These are phyloP conservation scores for Ascochyta pisi DNA, from an alignment of 2,329 filamentous ascomycete species.

Conservation along the genomic window DNA sequence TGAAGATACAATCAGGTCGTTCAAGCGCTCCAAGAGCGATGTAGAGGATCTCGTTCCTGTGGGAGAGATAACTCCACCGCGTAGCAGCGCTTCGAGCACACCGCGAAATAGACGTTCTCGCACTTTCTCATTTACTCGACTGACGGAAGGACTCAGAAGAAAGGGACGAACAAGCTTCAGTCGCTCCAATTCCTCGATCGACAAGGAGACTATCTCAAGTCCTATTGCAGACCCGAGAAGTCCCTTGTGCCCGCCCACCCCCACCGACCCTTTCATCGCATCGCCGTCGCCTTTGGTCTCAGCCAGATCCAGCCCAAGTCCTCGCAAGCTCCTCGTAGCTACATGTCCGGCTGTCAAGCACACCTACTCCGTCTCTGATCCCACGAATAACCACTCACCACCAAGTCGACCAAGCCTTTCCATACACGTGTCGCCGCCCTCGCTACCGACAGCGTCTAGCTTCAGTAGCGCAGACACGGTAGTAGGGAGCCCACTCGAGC, in stretches of 20 bases:
- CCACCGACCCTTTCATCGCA: slow-evolving; percentile 8
- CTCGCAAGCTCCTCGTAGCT: neutral
- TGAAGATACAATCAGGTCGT: slow-evolving; percentile 24
- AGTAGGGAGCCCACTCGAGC: slow-evolving; percentile 30
- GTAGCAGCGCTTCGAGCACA: slow-evolving; percentile 14
- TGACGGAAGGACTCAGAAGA: slow-evolving; percentile 36
- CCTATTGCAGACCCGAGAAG: slow-evolving; percentile 30
- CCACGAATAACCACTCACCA: slow-evolving; percentile 25
- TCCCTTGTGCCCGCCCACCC: slow-evolving; percentile 24
- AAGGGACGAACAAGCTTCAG: slow-evolving; percentile 24
- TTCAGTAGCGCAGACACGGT: slow-evolving; percentile 23
- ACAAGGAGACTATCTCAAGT: slow-evolving; percentile 35
- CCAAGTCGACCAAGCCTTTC: slow-evolving; percentile 9
- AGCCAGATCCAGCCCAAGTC: slow-evolving; percentile 6
- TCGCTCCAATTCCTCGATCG: slow-evolving; percentile 26
- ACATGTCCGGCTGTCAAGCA: slow-evolving; percentile 13
- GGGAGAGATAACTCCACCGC: slow-evolving; percentile 24
- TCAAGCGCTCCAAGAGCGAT: slow-evolving; percentile 38
- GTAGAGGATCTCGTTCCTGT: slow-evolving; percentile 25
- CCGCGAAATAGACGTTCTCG: slow-evolving; percentile 21
- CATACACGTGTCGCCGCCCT: slow-evolving; percentile 16
- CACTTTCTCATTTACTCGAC: slow-evolving; percentile 37
- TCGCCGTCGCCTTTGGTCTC: slow-evolving; percentile 15
- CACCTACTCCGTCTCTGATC: slow-evolving; percentile 31
- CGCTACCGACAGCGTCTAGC: slow-evolving; percentile 20